phyloP scores from a whole-genome alignment of 2,329 filamentous ascomycete genomes.

The Alternaria panax region DNA sequence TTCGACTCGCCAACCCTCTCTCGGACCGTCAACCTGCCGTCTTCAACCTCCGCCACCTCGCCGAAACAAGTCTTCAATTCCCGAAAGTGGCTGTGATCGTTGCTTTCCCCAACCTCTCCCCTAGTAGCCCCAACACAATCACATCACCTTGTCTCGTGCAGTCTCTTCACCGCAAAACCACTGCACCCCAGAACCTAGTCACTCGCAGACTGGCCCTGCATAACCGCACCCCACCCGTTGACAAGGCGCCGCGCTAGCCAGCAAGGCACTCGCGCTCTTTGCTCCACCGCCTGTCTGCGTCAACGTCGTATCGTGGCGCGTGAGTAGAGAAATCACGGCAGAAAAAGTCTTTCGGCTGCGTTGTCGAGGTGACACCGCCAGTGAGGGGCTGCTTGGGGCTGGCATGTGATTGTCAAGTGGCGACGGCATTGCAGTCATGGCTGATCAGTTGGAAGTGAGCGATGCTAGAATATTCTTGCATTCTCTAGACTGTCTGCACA shows the following conservation, averaged over 20 bases:
- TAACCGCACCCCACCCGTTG: conserved; percentile 15
- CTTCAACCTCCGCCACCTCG: neutral
- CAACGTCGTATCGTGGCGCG: conserved; percentile 4
- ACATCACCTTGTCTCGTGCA: conserved; percentile 1
- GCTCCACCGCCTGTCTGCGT: conserved; percentile 13
- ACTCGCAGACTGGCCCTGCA: conserved; percentile 9
- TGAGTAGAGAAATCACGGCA: neutral
- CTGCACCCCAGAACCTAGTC: conserved; percentile 12
- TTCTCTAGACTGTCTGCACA: neutral
- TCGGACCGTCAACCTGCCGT: neutral
- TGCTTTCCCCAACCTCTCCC: neutral
- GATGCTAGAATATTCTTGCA: neutral
- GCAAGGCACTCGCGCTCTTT: neutral
- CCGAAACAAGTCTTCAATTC: neutral
- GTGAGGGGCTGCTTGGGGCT: neutral
- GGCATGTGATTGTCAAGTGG: conserved; percentile 4
- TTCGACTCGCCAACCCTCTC: conserved; percentile 12
- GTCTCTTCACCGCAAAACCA: conserved; percentile 11
- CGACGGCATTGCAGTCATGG: neutral
- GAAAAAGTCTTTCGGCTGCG: conserved; percentile 6
- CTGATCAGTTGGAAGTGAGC: neutral
- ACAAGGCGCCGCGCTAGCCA: conserved; percentile 10
- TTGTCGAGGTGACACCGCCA: conserved; percentile 12
- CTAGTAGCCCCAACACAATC: neutral
- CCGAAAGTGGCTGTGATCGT: conserved; percentile 4